Conservation (phyloP, 495 filamentous ascomycete genomes). For the Podospora fimiseda region DNA sequence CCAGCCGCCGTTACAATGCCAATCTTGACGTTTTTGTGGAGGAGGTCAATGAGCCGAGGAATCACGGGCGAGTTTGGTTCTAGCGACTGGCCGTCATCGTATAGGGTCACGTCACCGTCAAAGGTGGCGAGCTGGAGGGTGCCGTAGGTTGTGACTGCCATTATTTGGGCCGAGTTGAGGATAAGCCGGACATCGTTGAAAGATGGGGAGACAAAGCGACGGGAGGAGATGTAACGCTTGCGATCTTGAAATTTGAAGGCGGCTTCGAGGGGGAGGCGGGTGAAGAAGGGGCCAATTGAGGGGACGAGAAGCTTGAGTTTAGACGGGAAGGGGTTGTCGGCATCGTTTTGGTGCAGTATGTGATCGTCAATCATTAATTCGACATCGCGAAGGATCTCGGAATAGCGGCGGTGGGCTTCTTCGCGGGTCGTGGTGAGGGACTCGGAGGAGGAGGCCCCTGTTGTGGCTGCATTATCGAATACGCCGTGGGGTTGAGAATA, state of each 20-base stretch:
- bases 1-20: conserved; percentile 97
- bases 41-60: conserved; percentile 55
- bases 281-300: conserved; percentile 86
- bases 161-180: conserved; percentile 89
- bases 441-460: conserved; percentile 8
- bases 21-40: conserved; percentile 60
- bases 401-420: conserved; percentile 74
- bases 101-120: conserved; percentile 95
- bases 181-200: conserved; percentile 95
- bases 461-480: conserved; percentile 51
- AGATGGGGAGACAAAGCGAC: conserved; percentile 90
- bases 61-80: conserved; percentile 70
- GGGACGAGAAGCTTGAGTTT: conserved; percentile 93
- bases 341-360: conserved; percentile 62
- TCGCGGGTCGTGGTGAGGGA: conserved; percentile 54
- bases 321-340: conserved; percentile 58
- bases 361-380: conserved; percentile 88
- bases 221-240: conserved; percentile 77
- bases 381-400: conserved; percentile 91
- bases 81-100: conserved; percentile 84
- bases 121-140: conserved; percentile 82
- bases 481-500: conserved; percentile 88
- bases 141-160: conserved; percentile 68
- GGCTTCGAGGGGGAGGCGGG: conserved; percentile 71
- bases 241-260: conserved; percentile 88